Evolutionary conservation across 2,329 filamentous ascomycete genomes (phyloP).

Genomic region (Periconia macrospinosa): DNA sequence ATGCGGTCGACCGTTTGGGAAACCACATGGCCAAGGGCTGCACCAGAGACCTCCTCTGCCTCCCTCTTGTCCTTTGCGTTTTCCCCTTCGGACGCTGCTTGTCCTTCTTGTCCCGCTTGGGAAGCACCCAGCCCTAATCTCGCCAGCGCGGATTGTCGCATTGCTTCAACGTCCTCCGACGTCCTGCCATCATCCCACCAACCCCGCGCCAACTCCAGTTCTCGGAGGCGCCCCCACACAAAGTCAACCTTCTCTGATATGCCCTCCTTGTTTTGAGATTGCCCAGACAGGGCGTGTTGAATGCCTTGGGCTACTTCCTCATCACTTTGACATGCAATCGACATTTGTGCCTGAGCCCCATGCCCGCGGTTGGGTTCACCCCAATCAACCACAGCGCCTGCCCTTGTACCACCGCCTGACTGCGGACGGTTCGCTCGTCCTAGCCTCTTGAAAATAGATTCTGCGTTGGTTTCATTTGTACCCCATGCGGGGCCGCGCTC

Average conservation of each 20-base stretch:
- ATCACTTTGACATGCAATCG: slow-evolving; percentile 61
- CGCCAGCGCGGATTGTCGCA: slow-evolving; percentile 29
- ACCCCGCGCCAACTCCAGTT: slow-evolving; percentile 61
- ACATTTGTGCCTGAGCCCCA: slow-evolving; percentile 58
- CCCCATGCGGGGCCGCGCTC: slow-evolving; percentile 90
- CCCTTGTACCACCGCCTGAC: slow-evolving; percentile 36
- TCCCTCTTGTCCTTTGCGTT: slow-evolving; percentile 14
- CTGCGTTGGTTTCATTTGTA: slow-evolving; percentile 73
- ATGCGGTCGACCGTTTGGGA: slow-evolving; percentile 56
- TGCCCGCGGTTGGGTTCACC: slow-evolving; percentile 71
- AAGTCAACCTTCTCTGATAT: slow-evolving; percentile 61
- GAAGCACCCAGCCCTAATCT: slow-evolving; percentile 19
- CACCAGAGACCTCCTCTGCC: slow-evolving; percentile 23
- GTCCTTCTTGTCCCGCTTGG: neutral
- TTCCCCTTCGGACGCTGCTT: neutral
- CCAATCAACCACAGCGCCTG: slow-evolving; percentile 84
- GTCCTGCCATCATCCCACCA: slow-evolving; percentile 60
- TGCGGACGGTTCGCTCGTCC: slow-evolving; percentile 56
- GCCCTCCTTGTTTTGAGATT: slow-evolving; percentile 45
- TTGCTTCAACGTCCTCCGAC: slow-evolving; percentile 36
- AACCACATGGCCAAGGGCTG: slow-evolving; percentile 50
- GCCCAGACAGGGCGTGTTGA: slow-evolving; percentile 54
- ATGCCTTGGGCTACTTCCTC: slow-evolving; percentile 60
- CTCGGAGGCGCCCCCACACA: slow-evolving; percentile 64
- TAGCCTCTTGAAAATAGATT: slow-evolving; percentile 88